Base-by-base conservation (phyloP, 1,284 basidiomycete species). In the Fomitopsis betulina region DNA sequence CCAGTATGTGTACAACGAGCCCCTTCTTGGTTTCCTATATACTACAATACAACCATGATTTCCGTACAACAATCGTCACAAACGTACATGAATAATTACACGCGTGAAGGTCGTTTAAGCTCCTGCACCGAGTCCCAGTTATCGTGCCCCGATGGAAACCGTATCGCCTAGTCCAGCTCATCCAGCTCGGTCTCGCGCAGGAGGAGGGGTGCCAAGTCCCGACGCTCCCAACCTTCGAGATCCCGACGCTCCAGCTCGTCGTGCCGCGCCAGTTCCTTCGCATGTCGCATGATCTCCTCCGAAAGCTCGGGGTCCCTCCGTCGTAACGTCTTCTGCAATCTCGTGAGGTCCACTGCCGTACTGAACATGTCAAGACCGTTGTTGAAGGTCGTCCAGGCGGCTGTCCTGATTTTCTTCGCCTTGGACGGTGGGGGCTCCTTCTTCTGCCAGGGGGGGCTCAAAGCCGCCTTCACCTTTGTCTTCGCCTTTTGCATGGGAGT, bases 141-240 rank as follows among this genome's bases (percentile, higher is more conserved):
- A 47, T 25, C 25, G 13, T 37, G 35, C 13, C 12, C 25, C 25
- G 12, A 13, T 17, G 23, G 19, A 45, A 21, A 25, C 42, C 25
- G 3, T 12, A 47, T 30, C 25, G n/a, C 23, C 25, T 47, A 47
- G 25, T 47, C 45, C 23, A 47, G 45, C 45, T 47, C 45, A 27
- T 47, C 45, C 45, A 47, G 9, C 45, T 47, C 45, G 2, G 21
- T 5, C 2, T 47, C 45, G 15, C 38, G 35, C 9, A 54, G 13
- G 37, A 54, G 27, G 52, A 38, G 37, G 9, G 38, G 37, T 6
- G 17, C 52, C n/a, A n/a, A n/a, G 52, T 43, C 30, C 54, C n/a
- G n/a, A n/a, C n/a, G n/a, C n/a, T 47, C 43, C 54, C 54, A 55
- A 42, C n/a, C n/a, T n/a, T 55, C 32, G 32, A 55, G 27, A 6